Conservation (phyloP, 2,329 filamentous ascomycete species). For the Cladosporium sp. region DNA sequence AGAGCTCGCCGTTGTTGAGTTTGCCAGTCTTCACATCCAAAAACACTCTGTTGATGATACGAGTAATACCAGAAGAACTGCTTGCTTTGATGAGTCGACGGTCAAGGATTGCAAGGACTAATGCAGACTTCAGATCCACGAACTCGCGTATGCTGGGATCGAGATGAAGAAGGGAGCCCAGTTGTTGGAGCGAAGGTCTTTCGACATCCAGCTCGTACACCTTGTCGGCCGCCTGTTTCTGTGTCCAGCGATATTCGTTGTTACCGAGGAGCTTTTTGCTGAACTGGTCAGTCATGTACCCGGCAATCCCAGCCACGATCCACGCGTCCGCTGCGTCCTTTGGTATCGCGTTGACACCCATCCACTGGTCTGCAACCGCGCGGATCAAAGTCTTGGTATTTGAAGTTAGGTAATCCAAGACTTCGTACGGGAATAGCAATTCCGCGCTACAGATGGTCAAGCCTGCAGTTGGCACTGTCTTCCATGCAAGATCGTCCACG, state of each 20-base stretch:
- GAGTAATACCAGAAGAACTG: slow-evolving; percentile 77
- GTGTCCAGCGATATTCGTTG: slow-evolving; percentile 88
- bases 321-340: slow-evolving; percentile 79
- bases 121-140: slow-evolving; percentile 82
- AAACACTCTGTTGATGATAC: slow-evolving; percentile 83
- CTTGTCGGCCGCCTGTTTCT: slow-evolving; percentile 80
- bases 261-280: slow-evolving; percentile 89
- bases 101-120: slow-evolving; percentile 92
- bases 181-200: slow-evolving; percentile 76
- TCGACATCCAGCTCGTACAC: slow-evolving; percentile 79
- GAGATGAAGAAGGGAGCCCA: slow-evolving; percentile 75
- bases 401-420: slow-evolving; percentile 82
- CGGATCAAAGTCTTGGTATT: slow-evolving; percentile 79
- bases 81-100: slow-evolving; percentile 86
- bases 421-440: slow-evolving; percentile 77
- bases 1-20: slow-evolving; percentile 67
- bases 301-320: slow-evolving; percentile 85
- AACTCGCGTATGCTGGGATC: slow-evolving; percentile 88
- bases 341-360: slow-evolving; percentile 87
- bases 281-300: slow-evolving; percentile 93
- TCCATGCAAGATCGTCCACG: slow-evolving; percentile 79
- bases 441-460: slow-evolving; percentile 85
- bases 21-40: slow-evolving; percentile 82
- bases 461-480: slow-evolving; percentile 75
- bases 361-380: slow-evolving; percentile 87